Conservation (phyloP, 768 basidiomycete species). For the Psilocybe cubensis region DNA sequence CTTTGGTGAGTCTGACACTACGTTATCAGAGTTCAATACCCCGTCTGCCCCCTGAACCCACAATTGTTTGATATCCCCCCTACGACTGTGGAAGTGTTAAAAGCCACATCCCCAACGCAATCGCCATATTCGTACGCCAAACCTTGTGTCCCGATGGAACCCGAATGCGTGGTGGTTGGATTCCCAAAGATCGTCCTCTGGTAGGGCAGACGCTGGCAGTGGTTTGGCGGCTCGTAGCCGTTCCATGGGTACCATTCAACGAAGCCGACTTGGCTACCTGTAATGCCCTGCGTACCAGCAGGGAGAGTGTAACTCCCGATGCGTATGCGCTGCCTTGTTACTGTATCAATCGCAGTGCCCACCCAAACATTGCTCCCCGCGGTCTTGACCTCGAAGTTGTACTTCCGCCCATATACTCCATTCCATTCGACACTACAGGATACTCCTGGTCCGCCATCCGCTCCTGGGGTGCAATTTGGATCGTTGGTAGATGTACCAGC, state of each 20-base stretch:
- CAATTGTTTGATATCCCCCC: background rate
- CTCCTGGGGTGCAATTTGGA: background rate
- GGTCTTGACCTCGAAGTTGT: slow-evolving; percentile 7
- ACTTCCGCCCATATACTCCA: background rate
- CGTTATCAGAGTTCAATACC: background rate
- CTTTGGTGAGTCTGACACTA: too few relatives aligned
- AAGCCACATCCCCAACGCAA: background rate
- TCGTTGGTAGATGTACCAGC: background rate
- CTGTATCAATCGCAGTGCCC: slow-evolving; percentile 4
- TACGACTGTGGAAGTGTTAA: background rate
- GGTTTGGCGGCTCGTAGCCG: background rate
- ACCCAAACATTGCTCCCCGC: background rate
- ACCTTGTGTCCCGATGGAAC: background rate
- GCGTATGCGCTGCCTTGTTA: slow-evolving; percentile 1
- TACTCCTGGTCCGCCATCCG: background rate
- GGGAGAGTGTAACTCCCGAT: slow-evolving; percentile 4
- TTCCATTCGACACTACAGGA: slow-evolving; percentile 1
- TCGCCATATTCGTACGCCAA: slow-evolving; percentile 2
- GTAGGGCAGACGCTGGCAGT: background rate
- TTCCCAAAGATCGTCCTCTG: background rate
- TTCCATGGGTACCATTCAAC: slow-evolving; percentile 9
- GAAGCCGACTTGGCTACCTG: background rate
- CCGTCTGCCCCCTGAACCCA: background rate
- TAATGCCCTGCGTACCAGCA: background rate
- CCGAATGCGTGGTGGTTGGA: background rate